A percentile compares a stretch with the other conserved stretches of the same genome.
phyloP scores from a whole-genome alignment of 805 yeast species.

The Grigorovia transvaalensis region DNA sequence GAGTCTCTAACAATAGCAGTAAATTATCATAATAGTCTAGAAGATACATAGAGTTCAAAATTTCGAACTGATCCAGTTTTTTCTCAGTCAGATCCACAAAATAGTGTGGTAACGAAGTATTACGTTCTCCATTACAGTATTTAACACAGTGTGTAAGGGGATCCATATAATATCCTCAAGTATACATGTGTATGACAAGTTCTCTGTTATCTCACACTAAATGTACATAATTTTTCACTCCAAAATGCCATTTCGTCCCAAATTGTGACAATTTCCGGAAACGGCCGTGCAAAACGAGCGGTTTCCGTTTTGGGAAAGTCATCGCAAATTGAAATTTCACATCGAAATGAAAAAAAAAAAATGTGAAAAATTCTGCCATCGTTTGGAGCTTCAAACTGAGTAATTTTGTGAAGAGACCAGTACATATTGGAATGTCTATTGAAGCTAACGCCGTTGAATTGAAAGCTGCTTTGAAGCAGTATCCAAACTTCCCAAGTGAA shows the following conservation, averaged over 20 bases:
- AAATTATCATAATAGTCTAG: slow-evolving; percentile 30
- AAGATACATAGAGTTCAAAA: slow-evolving; percentile 21
- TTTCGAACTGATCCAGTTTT: slow-evolving; percentile 17
- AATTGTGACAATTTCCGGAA: too few species aligned
- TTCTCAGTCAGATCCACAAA: slow-evolving; percentile 18
- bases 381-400: background rate
- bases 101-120: slow-evolving; percentile 12
- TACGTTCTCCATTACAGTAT: background rate
- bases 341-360: background rate
- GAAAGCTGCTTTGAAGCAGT: slow-evolving; percentile 53
- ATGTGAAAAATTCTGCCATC: background rate
- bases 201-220: background rate
- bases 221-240: background rate
- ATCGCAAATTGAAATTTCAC: background rate
- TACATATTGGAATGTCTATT: slow-evolving; percentile 15
- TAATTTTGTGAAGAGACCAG: too few species aligned
- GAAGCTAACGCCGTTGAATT: slow-evolving; percentile 35
- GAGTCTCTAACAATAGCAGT: slow-evolving; percentile 28
- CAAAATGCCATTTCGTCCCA: background rate
- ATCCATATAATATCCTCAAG: background rate
- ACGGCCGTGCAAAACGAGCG: background rate
- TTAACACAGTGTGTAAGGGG: background rate
- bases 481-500: slow-evolving; percentile 87
- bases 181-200: background rate
- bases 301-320: background rate